phyloP scores from a whole-genome alignment of 108 stramenopile genomes.

The Mayamaea pseudoterrestris region DNA sequence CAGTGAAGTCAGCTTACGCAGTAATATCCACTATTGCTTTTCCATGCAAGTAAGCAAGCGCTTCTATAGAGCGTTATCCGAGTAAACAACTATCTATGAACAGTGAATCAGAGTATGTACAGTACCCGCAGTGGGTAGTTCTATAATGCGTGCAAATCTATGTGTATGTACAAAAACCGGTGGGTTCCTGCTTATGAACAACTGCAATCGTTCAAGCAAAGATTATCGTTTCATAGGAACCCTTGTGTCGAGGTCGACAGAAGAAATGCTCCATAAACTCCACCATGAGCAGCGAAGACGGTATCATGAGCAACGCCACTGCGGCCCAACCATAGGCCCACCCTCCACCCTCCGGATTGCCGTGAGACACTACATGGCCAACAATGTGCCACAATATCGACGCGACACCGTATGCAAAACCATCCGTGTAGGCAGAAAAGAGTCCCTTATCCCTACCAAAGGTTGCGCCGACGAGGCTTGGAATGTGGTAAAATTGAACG shows the following conservation, averaged over 20 bases:
- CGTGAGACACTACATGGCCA: constrained; percentile 8
- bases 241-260: constrained; percentile 19
- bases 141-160: too few species aligned
- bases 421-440: constrained; percentile 63
- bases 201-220: constrained; percentile 27
- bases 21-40: too few species aligned
- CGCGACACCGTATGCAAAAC: constrained; percentile 51
- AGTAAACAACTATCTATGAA: too few species aligned
- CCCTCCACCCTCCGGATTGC: constrained; percentile 49
- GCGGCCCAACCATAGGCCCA: constrained; percentile 83
- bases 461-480: constrained; percentile 53
- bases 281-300: constrained; percentile 67
- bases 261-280: constrained; percentile 73
- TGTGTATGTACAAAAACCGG: too few species aligned
- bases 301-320: constrained; percentile 54
- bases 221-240: constrained; percentile 44
- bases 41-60: too few species aligned
- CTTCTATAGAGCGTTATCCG: too few species aligned
- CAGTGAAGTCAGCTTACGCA: too few species aligned
- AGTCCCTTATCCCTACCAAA: constrained; percentile 66
- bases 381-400: constrained; percentile 62
- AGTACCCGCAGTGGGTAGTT: too few species aligned
- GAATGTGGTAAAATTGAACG: constrained; percentile 68
- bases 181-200: too few species aligned
- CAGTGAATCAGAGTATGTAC: too few species aligned